Percentiles rank a stretch among this genome's conserved stretches.
These are phyloP conservation scores for Microbotryomycetes sp. DNA, from an alignment of 1,284 basidiomycete species.

Conservation along the genomic window DNA sequence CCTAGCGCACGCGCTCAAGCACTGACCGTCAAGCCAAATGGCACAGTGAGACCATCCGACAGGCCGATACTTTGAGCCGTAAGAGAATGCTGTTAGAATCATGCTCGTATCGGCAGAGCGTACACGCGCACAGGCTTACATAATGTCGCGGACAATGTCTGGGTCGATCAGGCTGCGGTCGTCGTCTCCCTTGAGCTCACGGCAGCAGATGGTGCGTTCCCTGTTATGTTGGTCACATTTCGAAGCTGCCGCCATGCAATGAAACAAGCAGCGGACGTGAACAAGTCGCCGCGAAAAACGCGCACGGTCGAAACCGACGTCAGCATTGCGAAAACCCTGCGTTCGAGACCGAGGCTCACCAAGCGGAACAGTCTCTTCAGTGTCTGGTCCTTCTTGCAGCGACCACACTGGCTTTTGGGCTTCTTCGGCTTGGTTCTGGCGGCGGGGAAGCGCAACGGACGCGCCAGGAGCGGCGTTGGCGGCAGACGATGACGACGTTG, in stretches of 20 bases:
- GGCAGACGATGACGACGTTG: not conserved
- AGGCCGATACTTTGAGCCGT: slow-evolving; percentile 73
- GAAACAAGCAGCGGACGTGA: not conserved
- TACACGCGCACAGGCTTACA: slow-evolving; percentile 51
- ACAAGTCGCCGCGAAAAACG: not conserved
- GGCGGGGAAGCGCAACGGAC: not conserved
- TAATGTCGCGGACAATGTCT: slow-evolving; percentile 65
- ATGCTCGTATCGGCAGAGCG: not conserved
- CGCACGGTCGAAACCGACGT: too few species aligned
- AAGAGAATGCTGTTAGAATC: not conserved
- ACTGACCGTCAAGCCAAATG: slow-evolving; percentile 38
- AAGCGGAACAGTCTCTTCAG: not conserved
- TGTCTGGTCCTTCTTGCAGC: not conserved
- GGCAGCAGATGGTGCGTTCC: slow-evolving; percentile 30
- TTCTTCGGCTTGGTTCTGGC: not conserved
- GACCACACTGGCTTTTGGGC: not conserved
- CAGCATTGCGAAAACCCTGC: not conserved
- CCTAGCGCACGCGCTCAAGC: not conserved
- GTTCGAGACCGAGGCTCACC: not conserved
- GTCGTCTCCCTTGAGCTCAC: slow-evolving; percentile 48
- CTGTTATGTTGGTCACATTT: slow-evolving; percentile 32
- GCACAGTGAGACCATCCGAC: slow-evolving; percentile 60
- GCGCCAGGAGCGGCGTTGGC: not conserved
- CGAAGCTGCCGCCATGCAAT: slow-evolving; percentile 7
- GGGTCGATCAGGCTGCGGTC: slow-evolving; percentile 73